Evolutionary conservation across 1,139 yeast species (phyloP).

Genomic region (Diutina sp.): DNA sequence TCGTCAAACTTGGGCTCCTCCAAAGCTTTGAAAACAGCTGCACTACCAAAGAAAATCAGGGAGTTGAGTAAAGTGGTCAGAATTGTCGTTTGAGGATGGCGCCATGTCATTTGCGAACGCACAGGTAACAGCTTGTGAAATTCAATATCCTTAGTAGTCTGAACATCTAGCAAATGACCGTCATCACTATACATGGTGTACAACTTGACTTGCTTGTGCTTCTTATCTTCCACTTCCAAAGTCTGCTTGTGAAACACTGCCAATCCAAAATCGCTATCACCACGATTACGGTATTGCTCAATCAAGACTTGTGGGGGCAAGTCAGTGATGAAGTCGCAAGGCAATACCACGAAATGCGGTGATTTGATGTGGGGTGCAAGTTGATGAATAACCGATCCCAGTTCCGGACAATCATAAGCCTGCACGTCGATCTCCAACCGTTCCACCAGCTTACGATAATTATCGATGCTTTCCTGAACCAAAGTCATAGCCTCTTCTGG

Average conservation of each 20-base stretch:
- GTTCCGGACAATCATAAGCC: neutral
- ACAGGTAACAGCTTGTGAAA: constrained; percentile 59
- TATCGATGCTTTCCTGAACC: constrained; percentile 28
- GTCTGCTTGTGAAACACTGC: constrained; percentile 60
- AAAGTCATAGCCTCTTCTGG: constrained; percentile 16
- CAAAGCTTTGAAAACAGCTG: constrained; percentile 29
- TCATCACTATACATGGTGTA: constrained; percentile 41
- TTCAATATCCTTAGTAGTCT: constrained; percentile 51
- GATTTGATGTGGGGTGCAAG: neutral
- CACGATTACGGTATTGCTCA: constrained; percentile 68
- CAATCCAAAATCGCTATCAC: constrained; percentile 54
- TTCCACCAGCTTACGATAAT: neutral
- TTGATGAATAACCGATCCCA: neutral
- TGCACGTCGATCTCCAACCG: neutral
- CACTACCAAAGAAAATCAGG: constrained; percentile 67
- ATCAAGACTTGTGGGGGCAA: constrained; percentile 81
- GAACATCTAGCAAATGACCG: constrained; percentile 54
- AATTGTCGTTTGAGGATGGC: constrained; percentile 63
- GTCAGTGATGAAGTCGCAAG: constrained; percentile 89
- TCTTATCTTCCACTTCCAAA: constrained; percentile 69
- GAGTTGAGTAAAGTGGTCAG: constrained; percentile 68
- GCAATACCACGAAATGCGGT: constrained; percentile 57
- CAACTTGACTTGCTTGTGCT: constrained; percentile 37
- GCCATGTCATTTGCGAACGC: constrained; percentile 85
- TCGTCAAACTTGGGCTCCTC: constrained; percentile 24